Base-by-base conservation (phyloP, 2,329 filamentous ascomycete genomes). In the Penicillium capsulatum region DNA sequence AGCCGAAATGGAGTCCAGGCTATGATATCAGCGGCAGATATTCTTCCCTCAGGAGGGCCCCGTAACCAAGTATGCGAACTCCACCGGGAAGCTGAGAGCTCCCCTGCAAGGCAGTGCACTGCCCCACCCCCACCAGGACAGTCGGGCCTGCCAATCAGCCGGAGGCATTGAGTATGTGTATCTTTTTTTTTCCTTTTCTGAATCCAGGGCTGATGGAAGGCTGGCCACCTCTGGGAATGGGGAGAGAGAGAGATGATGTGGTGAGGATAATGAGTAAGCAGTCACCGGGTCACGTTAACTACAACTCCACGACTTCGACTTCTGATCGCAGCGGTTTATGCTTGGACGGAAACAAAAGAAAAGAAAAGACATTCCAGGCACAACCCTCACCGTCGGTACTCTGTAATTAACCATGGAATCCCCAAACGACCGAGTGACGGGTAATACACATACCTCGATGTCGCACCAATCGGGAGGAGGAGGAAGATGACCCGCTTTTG, bases 51-150 rank as follows among this genome's bases (percentile, higher is more conserved):
- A 9, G 19, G 9, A 9, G 9, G 5, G 5, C 9, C 9, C 19
- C 9, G 19, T 22, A 22, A 22, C 9, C 19, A 9, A 22, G 19
- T 22, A 22, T 22, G 19, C 5, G 19, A 28, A 42, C 49, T 52
- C 51, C 51, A 54, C 50, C 24, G 11, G 22, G 16, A n/a, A 52
- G 47, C 47, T 53, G 36, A 42, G 38, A 44, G 38, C 40, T 30
- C 38, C 40, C 38, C 41, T 52, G 49, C 49, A 50, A 54, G 47
- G 47, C 42, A 47, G 41, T 51, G 51, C 51, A 54, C 49, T 45
- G 51, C 51, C n/a, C 49, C 44, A 52, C 47, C 47, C 44, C 51
- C 51, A 49, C 43, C 24, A 40, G 34, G 44, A 17, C 19, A 22
- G n/a, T n/a, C n/a, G 19, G 19, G 19, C 19, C 19, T 5, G 9